Conservation (phyloP, 441 rosid genomes). For the Lepidium campestre region DNA sequence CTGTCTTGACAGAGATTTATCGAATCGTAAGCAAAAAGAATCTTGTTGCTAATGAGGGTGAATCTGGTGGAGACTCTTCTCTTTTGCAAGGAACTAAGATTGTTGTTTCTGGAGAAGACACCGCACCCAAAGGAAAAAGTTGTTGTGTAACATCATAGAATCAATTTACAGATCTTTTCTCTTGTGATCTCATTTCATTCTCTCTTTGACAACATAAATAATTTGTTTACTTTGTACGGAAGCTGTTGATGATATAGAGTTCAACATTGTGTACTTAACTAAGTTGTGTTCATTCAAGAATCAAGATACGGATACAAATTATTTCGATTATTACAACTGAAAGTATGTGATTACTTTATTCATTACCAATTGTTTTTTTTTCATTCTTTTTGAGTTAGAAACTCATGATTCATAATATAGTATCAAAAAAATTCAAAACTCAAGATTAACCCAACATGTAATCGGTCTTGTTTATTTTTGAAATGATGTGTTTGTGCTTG, state of each 20-base stretch:
- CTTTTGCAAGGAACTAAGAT: conserved; percentile 63
- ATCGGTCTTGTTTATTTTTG: no score
- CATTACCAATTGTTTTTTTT: no score
- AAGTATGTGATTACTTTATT: no score
- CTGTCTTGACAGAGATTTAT: no score
- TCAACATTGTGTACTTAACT: neutral
- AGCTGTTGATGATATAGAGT: neutral
- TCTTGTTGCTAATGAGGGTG: conserved; percentile 38
- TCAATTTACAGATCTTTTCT: neutral
- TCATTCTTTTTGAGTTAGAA: no score
- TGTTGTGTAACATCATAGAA: conserved; percentile 39
- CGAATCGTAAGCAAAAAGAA: conserved; percentile 65
- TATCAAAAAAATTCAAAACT: no score
- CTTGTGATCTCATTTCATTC: no score
- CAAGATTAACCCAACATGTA: no score
- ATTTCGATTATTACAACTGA: no score
- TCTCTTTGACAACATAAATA: conserved; percentile 2
- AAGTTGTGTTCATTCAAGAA: neutral
- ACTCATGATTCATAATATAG: no score
- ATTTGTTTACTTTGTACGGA: conserved; percentile 7
- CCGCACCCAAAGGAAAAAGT: conserved; percentile 28
- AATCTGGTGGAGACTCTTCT: conserved; percentile 30
- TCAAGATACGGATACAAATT: no score
- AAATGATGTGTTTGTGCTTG: no score
- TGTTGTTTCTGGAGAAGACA: conserved; percentile 45